A percentile compares a stretch with the other conserved stretches of the same genome.
Evolutionary conservation across 1,284 basidiomycete genomes (phyloP).

Genomic region (Ceratobasidium sp.): DNA sequence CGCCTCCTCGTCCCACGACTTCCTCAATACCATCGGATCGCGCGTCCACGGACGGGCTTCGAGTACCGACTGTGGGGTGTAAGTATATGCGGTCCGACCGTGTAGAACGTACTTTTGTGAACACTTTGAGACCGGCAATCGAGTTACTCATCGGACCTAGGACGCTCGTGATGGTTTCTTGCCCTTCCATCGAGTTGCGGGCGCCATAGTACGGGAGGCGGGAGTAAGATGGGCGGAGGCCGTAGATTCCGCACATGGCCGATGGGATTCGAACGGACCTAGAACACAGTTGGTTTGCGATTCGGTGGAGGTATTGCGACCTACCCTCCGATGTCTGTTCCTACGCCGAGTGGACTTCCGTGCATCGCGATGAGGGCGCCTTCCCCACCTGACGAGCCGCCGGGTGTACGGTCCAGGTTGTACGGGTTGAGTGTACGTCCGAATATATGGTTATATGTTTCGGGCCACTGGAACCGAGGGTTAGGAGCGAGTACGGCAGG

Average conservation of each 20-base stretch:
- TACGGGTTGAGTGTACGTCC: conserved; percentile 71
- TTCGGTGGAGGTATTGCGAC: too few relatives aligned
- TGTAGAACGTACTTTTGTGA: too few relatives aligned
- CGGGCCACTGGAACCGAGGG: conserved; percentile 63
- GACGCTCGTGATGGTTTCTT: conserved; percentile 72
- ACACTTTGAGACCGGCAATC: conserved; percentile 65
- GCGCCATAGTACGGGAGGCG: conserved; percentile 74
- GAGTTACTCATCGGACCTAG: conserved; percentile 75
- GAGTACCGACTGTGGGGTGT: too few relatives aligned
- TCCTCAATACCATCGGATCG: conserved; percentile 67
- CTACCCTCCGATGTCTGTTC: conserved; percentile 73
- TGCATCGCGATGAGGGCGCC: conserved; percentile 61
- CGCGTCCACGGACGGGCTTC: conserved; percentile 66
- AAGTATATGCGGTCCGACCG: too few relatives aligned
- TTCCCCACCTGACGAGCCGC: conserved; percentile 70
- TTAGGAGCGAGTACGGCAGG: too few relatives aligned
- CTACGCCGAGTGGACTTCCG: conserved; percentile 68
- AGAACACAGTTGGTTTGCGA: not conserved
- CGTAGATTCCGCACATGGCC: conserved; percentile 70
- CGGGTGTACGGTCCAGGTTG: conserved; percentile 60
- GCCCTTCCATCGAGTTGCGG: conserved; percentile 67
- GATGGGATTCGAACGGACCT: conserved; percentile 76
- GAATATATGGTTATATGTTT: conserved; percentile 67
- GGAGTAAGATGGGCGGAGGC: conserved; percentile 70
- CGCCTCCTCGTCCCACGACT: conserved; percentile 67